Evolutionary conservation across 225 moss, liverwort and hornwort species (phyloP).

Genomic region (Pseudoscleropodium purum): DNA sequence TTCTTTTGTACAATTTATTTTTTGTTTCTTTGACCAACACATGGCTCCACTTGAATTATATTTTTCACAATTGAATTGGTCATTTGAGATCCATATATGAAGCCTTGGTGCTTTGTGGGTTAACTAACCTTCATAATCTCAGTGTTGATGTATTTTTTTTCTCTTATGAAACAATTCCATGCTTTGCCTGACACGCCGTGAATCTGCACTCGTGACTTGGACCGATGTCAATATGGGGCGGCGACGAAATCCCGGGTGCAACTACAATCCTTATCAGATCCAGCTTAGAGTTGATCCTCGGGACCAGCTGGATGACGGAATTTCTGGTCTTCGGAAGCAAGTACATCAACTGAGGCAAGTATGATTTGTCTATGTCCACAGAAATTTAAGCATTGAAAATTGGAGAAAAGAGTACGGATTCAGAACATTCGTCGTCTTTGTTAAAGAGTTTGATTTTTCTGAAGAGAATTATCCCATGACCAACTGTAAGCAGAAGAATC

Average conservation of each 20-base stretch:
- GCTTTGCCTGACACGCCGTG: not conserved
- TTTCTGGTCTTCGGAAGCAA: slow-evolving; percentile 46
- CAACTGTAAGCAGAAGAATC: not conserved
- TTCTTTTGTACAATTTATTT: too few species aligned
- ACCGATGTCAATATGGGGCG: slow-evolving; percentile 32
- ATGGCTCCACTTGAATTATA: too few species aligned
- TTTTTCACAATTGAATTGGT: too few species aligned
- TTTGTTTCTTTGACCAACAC: too few species aligned
- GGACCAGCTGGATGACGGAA: slow-evolving; percentile 62
- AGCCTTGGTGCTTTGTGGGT: too few species aligned
- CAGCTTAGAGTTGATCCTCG: slow-evolving; percentile 72
- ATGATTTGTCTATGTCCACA: not conserved
- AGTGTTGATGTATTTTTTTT: not conserved
- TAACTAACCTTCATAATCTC: not conserved
- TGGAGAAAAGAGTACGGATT: not conserved
- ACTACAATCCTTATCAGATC: slow-evolving; percentile 22
- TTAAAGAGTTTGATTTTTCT: not conserved
- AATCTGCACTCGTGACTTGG: slow-evolving; percentile 23
- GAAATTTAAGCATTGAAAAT: not conserved
- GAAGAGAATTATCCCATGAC: not conserved
- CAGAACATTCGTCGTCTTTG: not conserved
- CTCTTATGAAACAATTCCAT: not conserved
- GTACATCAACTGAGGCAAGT: slow-evolving; percentile 56
- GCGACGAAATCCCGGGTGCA: slow-evolving; percentile 22
- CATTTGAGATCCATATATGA: too few species aligned